Evolutionary conservation across 306 rosid species (phyloP), one percentile per base, ranked within the genome.

Genomic region (Hylodesmum podocarpum): DNA sequence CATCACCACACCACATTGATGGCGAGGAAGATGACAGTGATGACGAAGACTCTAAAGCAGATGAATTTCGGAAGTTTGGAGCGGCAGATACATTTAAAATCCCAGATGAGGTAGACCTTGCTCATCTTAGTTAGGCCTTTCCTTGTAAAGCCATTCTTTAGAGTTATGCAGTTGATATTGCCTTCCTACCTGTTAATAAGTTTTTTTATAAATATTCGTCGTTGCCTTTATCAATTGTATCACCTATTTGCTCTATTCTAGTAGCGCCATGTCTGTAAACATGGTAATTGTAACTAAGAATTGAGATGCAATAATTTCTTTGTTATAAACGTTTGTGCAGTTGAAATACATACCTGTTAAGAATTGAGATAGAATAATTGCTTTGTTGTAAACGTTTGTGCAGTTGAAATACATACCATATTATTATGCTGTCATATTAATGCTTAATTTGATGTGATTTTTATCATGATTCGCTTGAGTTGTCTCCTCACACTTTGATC

Each of bases 1-100:
- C 75, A 6, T 70, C 96, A 5, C 88, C 82, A 9, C 25, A 58
- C 43, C 73, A 33, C 39, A 55, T 78, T 50, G 85, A 39, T 8
- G 85, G 8, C 7, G 96, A 89, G 3, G 96, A 87, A n/a, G 88
- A 81, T 4, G 89, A 88, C 8, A 72, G 78, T 14, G 44, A 54
- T 70, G 92, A 85, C 3, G 98, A 87, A 67, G 88, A 88, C 22
- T 37, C 79, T 9, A 10, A 29, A 44, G 86, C 84, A 19, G 97
- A 89, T 76, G 97, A 91, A 86, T 95, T 69, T 75, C 86, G 92
- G 67, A 95, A 95, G 88, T 95, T 95, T 81, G 99, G 99, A 40
- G 97, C 97, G 0, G 97, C 99, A 59, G 89, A 78, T 33, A 85
- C 98, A 59, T 95, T 95, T 71, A 92, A 58, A 85, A 83, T 95